Evolutionary conservation across 352 stramenopile genomes (phyloP).

Genomic region (Phytophthora idaei): DNA sequence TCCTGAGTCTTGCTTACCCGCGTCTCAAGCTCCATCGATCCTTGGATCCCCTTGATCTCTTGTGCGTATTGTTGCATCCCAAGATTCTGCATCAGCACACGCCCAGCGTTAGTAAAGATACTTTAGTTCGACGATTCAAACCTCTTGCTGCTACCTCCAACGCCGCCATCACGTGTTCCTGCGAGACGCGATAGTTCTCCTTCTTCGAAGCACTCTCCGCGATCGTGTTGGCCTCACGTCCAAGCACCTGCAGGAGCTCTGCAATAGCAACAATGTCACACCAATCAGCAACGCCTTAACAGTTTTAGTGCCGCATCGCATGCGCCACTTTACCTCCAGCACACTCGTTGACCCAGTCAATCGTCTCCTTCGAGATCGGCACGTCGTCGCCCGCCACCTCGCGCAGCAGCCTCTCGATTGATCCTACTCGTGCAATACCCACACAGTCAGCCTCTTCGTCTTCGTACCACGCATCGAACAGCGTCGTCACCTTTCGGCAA

Average conservation of each 20-base stretch:
- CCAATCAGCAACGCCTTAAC: conserved; percentile 7
- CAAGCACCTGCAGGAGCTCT: conserved; percentile 64
- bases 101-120: conserved; percentile 4
- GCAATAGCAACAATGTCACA: not conserved
- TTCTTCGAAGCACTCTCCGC: conserved; percentile 55
- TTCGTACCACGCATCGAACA: not conserved
- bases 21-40: conserved; percentile 25
- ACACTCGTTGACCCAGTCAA: conserved; percentile 72
- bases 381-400: conserved; percentile 62
- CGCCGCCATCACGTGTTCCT: conserved; percentile 60
- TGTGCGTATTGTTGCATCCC: conserved; percentile 42
- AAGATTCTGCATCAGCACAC: conserved; percentile 32
- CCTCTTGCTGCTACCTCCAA: conserved; percentile 43
- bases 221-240: conserved; percentile 54
- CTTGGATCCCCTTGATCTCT: conserved; percentile 43
- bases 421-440: conserved; percentile 16
- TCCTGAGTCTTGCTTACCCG: conserved; percentile 33
- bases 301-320: not conserved
- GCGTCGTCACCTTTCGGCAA: conserved; percentile 28
- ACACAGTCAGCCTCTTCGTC: not conserved
- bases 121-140: not conserved
- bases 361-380: conserved; percentile 64
- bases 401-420: conserved; percentile 49
- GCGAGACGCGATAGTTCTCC: conserved; percentile 73
- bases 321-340: conserved; percentile 38